Conservation (phyloP, 1,139 yeast genomes). For the Taiozyma onychis region DNA sequence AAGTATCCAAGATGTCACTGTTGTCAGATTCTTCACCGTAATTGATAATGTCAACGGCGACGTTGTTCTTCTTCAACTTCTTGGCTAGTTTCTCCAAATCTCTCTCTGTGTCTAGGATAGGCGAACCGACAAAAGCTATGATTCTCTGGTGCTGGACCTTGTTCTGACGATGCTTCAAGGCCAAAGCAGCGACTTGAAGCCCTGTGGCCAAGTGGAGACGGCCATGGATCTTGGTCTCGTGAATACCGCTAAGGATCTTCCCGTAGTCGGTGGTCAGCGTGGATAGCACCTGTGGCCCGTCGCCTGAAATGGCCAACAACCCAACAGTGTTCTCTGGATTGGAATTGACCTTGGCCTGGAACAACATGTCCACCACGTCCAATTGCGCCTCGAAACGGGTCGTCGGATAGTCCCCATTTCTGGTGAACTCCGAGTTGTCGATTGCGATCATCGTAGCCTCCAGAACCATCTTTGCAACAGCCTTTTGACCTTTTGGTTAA, state of each 20-base stretch:
- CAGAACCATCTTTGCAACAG: constrained; percentile 56
- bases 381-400: constrained; percentile 90
- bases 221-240: constrained; percentile 75
- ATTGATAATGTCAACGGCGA: constrained; percentile 85
- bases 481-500: background rate
- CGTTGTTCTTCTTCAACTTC: constrained; percentile 87
- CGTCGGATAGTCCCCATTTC: constrained; percentile 91
- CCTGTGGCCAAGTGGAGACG: constrained; percentile 70
- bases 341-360: constrained; percentile 77
- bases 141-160: constrained; percentile 90
- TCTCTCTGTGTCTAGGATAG: constrained; percentile 63
- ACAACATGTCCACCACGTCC: constrained; percentile 86
- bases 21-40: constrained; percentile 87
- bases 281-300: constrained; percentile 77
- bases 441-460: constrained; percentile 95
- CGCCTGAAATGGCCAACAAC: constrained; percentile 81
- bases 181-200: constrained; percentile 94
- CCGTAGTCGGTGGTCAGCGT: constrained; percentile 89
- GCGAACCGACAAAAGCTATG: constrained; percentile 85
- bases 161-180: constrained; percentile 93
- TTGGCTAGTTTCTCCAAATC: constrained; percentile 83
- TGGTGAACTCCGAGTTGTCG: constrained; percentile 93
- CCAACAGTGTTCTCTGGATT: constrained; percentile 97
- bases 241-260: constrained; percentile 80
- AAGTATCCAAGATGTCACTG: constrained; percentile 74